Percentiles rank a stretch among this genome's conserved stretches.
Evolutionary conservation across 2,329 filamentous ascomycete species (phyloP).

Genomic region (Tetracladium maxilliforme): DNA sequence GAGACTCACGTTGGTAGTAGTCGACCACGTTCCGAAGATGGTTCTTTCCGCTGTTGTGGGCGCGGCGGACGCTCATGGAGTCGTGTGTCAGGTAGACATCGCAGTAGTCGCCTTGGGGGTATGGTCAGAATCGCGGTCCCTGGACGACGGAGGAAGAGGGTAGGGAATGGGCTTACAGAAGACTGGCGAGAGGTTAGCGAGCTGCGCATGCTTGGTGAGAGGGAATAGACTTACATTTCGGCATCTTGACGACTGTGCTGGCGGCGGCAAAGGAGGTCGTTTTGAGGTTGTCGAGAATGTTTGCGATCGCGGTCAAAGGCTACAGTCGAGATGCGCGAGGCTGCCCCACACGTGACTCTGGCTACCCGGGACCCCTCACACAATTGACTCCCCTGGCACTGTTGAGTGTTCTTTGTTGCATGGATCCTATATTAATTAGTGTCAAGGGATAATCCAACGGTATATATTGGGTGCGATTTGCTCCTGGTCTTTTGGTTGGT

Average conservation of each 20-base stretch:
- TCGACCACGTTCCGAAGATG: slow-evolving; percentile 95
- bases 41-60: slow-evolving; percentile 92
- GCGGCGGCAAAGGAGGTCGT: too few species aligned
- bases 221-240: slow-evolving; percentile 57
- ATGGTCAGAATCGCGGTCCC: slow-evolving; percentile 5
- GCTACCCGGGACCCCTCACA: too few species aligned
- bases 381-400: too few species aligned
- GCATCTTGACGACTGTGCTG: slow-evolving; percentile 49
- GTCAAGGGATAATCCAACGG: too few species aligned
- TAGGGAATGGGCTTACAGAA: slow-evolving; percentile 10
- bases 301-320: too few species aligned
- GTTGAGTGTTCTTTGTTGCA: too few species aligned
- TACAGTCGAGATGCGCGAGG: too few species aligned
- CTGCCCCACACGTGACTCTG: too few species aligned
- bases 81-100: slow-evolving; percentile 99
- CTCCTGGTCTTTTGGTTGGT: too few species aligned
- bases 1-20: slow-evolving; percentile 76
- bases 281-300: too few species aligned
- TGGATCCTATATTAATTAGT: too few species aligned
- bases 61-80: slow-evolving; percentile 98
- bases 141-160: slow-evolving; percentile 3
- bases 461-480: too few species aligned
- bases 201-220: slow-evolving; percentile 3
- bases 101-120: slow-evolving; percentile 70
- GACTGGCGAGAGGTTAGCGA: slow-evolving; percentile 21